Evolutionary conservation across 1,284 basidiomycete genomes (phyloP).

Genomic region (Coniferiporia sulphurascens): DNA sequence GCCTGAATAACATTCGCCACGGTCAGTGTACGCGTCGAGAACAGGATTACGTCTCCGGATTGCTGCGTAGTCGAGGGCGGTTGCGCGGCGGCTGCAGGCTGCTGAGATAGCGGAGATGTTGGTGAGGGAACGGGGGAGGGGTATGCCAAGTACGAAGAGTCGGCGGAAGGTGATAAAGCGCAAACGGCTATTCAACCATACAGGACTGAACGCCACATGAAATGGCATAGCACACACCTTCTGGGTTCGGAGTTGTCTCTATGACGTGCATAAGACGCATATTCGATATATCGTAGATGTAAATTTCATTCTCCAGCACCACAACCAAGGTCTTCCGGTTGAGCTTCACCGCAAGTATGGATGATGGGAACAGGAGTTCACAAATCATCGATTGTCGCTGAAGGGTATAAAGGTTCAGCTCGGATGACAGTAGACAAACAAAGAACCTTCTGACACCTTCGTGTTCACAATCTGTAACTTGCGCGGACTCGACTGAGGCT

Average conservation of each 20-base stretch:
- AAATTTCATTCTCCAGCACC: slow-evolving; percentile 93
- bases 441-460: slow-evolving; percentile 52
- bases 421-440: background rate
- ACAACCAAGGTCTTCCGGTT: slow-evolving; percentile 96
- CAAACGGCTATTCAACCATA: slow-evolving; percentile 71
- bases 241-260: slow-evolving; percentile 93
- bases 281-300: slow-evolving; percentile 98
- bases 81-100: slow-evolving; percentile 30
- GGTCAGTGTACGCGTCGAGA: slow-evolving; percentile 87
- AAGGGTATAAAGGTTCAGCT: slow-evolving; percentile 7
- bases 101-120: slow-evolving; percentile 48
- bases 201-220: slow-evolving; percentile 8
- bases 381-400: slow-evolving; percentile 98
- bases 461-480: slow-evolving; percentile 98
- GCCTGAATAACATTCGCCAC: slow-evolving; percentile 96
- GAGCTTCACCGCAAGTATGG: slow-evolving; percentile 93
- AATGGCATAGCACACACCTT: slow-evolving; percentile 52
- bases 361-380: slow-evolving; percentile 95
- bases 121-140: slow-evolving; percentile 91
- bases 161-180: slow-evolving; percentile 92
- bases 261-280: slow-evolving; percentile 98
- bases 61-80: slow-evolving; percentile 38
- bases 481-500: slow-evolving; percentile 81
- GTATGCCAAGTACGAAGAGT: slow-evolving; percentile 93
- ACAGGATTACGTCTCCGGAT: slow-evolving; percentile 88